phyloP scores from a whole-genome alignment of 306 rosid genomes.

The Castanea crenata region DNA sequence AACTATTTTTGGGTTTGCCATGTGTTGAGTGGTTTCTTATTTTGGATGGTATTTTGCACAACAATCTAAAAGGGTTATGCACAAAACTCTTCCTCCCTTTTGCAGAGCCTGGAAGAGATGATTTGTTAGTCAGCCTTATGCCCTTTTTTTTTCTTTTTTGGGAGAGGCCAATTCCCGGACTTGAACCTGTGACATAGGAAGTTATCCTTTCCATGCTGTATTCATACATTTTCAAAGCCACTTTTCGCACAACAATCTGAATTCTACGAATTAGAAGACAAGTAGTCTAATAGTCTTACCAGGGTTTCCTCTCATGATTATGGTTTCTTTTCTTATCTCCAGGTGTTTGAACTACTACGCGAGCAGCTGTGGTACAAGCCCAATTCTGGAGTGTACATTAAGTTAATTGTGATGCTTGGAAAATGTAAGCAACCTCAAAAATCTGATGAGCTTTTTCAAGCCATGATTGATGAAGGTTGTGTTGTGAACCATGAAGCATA shows the following conservation, averaged over 20 bases:
- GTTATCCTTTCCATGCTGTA: no score
- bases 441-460: constrained; percentile 68
- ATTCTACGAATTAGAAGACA: constrained; percentile 4
- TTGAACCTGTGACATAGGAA: no score
- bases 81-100: no score
- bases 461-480: constrained; percentile 89
- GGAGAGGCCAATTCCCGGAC: no score
- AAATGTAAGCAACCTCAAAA: constrained; percentile 91
- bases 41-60: no score
- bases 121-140: no score
- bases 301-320: constrained; percentile 14
- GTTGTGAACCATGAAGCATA: constrained; percentile 60
- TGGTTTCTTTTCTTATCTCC: constrained; percentile 22
- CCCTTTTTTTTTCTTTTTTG: no score
- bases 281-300: constrained; percentile 3
- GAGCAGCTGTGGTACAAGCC: constrained; percentile 94
- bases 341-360: constrained; percentile 78
- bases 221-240: no score
- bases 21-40: no score
- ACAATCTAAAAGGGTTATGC: no score
- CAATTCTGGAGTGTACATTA: constrained; percentile 63
- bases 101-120: no score
- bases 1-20: no score
- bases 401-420: constrained; percentile 92
- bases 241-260: not conserved